Evolutionary conservation across 1,284 basidiomycete genomes (phyloP), one percentile per base, ranked within the genome.

Genomic region (Papiliotrema nemorosa): DNA sequence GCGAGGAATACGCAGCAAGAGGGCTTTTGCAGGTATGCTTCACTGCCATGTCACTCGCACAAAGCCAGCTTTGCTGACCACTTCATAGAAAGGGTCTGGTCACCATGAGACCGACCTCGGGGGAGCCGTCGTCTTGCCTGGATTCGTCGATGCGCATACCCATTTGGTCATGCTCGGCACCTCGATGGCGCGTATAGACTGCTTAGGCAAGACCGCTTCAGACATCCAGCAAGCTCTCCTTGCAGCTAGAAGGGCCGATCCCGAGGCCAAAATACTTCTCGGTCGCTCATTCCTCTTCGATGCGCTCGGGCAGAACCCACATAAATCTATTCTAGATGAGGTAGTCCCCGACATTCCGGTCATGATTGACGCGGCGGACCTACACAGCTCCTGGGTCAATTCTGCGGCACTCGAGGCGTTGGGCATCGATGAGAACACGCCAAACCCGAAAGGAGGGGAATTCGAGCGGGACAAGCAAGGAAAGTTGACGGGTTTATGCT

Each of bases 291-390:
- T 60, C 46, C 49, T 61, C 2, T 58, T 55, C 38, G 63, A 65
- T 27, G 45, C 50, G 12, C 37, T 61, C 7, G 63, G 60, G 5
- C 41, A 45, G 2, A 33, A 38, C 20, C 60, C 61, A 6, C 50
- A 58, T 46, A 47, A 51, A 16, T 29, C 29, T 22, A 36, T 52
- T 21, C 55, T 69, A 21, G 66, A 66, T 51, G 54, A 55, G 22
- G 46, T 55, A 21, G 44, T 59, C 3, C 13, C 16, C 3, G 62
- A 63, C 38, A 44, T 60, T 1, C 63, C 66, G 1, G 56, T 69
- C 16, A 64, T 62, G 44, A 63, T 69, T 47, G 66, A 66, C 47
- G 55, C 59, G 12, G 49, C 52, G n/a, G 64, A 66, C 47, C 50
- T 66, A 10, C 66, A 69, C 48, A 53, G 53, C 2, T 57, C 52